Base-by-base conservation (phyloP, 345 rosid genomes). In the Lumnitzera racemosa region DNA sequence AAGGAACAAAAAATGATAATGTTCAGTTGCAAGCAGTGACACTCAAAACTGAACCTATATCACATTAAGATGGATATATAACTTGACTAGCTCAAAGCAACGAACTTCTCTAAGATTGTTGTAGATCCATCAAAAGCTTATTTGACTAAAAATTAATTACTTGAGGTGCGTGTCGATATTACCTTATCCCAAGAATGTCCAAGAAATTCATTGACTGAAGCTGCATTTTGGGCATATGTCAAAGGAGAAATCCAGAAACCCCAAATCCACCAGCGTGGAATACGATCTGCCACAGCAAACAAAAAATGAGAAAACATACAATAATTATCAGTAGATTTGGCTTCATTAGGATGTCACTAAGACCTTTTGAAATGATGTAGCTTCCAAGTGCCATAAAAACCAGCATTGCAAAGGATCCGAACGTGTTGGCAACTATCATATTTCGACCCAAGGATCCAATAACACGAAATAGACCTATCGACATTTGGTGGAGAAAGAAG, bases 201-300 rank as follows among this genome's bases (percentile, higher is more conserved):
- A 23, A 90, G 99, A 72, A 94, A 84, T 66, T 94, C 99, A 75
- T 86, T 94, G 25, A 94, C 96, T 53, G 99, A 82, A 72, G 90
- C 96, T 41, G 99, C 99, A 74, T 88, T 88, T 81, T 94, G 99
- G 73, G 90, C 90, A 68, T 90, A 94, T 85, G 82, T 84, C 83
- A 94, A 69, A 55, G 99, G 97, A 70, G 99, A 94, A 54, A 90
- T 55, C 99, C 99, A 94, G 79, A 71, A 94, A 68, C 97, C 99
- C 99, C 99, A 94, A 60, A 88, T 79, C 99, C 99, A 94, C 99
- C 99, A 90, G 31, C 68, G 71, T 13, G 99, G 99, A 60, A 94
- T 86, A 62, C 73, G 69, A 71, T 94, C 99, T 94, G 88, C 65
- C 65, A 78, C 51, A 65, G 53, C 68, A 63, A 27, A n/a, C 68